These are phyloP conservation scores for Penicillium decumbens DNA, from an alignment of 2,329 filamentous ascomycete genomes.

Conservation along the genomic window DNA sequence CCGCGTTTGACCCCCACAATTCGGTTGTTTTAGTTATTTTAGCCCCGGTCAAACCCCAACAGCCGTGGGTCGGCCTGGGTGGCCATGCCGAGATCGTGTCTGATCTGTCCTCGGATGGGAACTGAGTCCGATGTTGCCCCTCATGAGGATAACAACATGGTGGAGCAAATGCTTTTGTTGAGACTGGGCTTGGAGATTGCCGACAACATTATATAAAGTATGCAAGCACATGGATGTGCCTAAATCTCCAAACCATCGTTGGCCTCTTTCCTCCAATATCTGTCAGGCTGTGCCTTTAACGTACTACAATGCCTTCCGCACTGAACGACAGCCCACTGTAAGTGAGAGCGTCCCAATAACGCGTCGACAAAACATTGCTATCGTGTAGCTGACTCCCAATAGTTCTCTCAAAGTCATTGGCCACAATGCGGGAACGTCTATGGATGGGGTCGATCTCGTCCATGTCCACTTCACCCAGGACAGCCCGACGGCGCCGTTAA, in stretches of 20 bases:
- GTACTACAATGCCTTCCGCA: not conserved
- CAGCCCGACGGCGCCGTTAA: slow-evolving; percentile 17
- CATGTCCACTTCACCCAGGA: slow-evolving; percentile 26
- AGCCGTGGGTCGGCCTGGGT: too few species aligned
- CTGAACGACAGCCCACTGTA: not conserved
- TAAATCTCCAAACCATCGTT: too few species aligned
- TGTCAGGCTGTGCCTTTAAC: not conserved
- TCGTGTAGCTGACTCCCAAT: not conserved
- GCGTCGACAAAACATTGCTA: not conserved
- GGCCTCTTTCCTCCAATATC: not conserved
- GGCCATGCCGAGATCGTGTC: too few species aligned
- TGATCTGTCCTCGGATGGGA: not conserved
- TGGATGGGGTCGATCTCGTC: slow-evolving; percentile 26
- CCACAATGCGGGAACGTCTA: slow-evolving; percentile 20
- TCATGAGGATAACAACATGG: not conserved
- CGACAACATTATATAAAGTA: not conserved
- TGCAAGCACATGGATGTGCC: too few species aligned
- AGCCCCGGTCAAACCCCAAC: too few species aligned
- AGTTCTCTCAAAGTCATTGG: not conserved
- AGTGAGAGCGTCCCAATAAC: not conserved
- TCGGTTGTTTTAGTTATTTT: not conserved
- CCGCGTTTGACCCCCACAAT: not conserved
- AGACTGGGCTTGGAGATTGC: too few species aligned
- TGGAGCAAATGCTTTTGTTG: not conserved
- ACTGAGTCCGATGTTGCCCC: not conserved